phyloP scores from a whole-genome alignment of 192 early-diverging fungal genomes.

The Dissophora ornata region DNA sequence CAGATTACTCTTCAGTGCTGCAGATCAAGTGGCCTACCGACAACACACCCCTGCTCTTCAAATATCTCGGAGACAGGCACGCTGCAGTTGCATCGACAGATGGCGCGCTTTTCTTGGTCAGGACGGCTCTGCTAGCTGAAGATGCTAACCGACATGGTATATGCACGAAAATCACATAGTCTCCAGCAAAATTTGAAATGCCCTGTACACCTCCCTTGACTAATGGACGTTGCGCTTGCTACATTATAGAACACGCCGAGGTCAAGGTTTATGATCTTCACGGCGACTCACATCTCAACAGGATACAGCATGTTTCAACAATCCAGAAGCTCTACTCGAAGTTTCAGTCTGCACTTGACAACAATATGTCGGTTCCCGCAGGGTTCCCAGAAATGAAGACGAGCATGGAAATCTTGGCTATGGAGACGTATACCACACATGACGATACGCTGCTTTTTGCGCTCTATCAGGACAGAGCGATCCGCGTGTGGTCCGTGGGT shows the following conservation, averaged over 20 bases:
- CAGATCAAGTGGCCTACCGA: constrained; percentile 23
- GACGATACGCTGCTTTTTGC: constrained; percentile 36
- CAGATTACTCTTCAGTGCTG: constrained; percentile 19
- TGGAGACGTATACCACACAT: constrained; percentile 26
- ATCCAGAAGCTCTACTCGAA: constrained; percentile 32
- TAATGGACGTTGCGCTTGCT: no score
- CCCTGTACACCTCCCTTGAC: no score
- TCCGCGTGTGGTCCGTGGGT: constrained; percentile 42
- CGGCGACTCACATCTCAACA: constrained; percentile 27
- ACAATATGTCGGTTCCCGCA: constrained; percentile 1
- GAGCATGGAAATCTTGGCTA: constrained; percentile 25
- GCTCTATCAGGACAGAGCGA: constrained; percentile 36
- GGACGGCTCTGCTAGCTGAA: constrained; percentile 23
- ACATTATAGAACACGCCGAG: constrained; percentile 39
- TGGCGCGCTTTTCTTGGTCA: constrained; percentile 28
- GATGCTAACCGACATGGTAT: constrained; percentile 43
- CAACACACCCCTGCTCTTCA: constrained; percentile 17
- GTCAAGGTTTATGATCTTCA: constrained; percentile 28
- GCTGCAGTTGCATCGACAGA: constrained; percentile 22
- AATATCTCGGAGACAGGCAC: constrained; percentile 36
- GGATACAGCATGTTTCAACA: constrained; percentile 25
- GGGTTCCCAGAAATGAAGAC: constrained; percentile 21
- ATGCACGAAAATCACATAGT: background rate
- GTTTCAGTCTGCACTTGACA: constrained; percentile 15
- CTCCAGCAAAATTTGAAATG: background rate